Base-by-base conservation (phyloP, 306 rosid species). In the Lathyrus oleraceus region DNA sequence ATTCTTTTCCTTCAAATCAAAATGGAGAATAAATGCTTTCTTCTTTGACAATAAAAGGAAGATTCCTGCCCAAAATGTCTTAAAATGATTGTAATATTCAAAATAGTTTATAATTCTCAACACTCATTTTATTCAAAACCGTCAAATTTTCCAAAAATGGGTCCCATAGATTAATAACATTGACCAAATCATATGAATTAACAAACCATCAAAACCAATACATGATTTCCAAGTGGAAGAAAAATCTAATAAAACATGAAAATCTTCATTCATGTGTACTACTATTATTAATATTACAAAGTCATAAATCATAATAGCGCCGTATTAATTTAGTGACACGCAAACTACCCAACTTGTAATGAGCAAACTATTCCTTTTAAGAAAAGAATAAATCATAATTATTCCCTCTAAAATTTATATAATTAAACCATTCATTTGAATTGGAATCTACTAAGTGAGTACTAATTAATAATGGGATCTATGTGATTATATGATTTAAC, bases 41-140 rank as follows among this genome's bases (percentile, higher is more conserved):
- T 93, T 87, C 90, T 85, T 88, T 84, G 86, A 84, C 89, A 85
- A 86, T 81, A 48, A 90, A 93, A 82, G 82, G 86, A 77, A 86
- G 90, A 93, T 93, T 85, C 96, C 67, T 69, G 30, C 70, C 82
- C 75, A 65, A 75, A 65, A 81, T 68, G 76, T 79, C 78, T 57
- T 65, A 75, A 83, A 64, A 58, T 56, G 51, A 67, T 65, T 67
- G 58, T 65, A 45, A 72, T 51, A 79, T 67, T 45, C 21, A 57
- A 21, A 53, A 61, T 71, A 61, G 30, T 53, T 68, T 79, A 72
- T 62, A 73, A 47, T 70, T 67, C 54, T 58, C 17, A 58, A 53
- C 68, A 17, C 69, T 49, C 35, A 42, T 70, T 61, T 62, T 43
- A 54, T 64, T 65, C 42, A 70, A 67, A 77, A 27, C 84, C 67